Evolutionary conservation across 257 asterid species (phyloP), one percentile per base, ranked within the genome.

Genomic region (Ilex asprella): DNA sequence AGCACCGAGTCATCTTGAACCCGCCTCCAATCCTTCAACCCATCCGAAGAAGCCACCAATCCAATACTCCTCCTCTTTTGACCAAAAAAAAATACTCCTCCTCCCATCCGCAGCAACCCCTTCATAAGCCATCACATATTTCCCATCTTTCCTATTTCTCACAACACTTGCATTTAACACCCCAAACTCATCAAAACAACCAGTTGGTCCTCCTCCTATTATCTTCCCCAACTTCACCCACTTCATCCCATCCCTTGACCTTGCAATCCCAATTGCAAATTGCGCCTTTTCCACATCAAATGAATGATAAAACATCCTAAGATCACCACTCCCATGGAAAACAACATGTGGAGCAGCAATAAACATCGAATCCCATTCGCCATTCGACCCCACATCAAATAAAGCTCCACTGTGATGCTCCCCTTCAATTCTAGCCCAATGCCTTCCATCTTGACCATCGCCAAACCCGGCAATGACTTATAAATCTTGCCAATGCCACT

Each of bases 371-470:
- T 91, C 98, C 98, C 98, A 88, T 53, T 91, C 95, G 12, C 78
- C 82, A 10, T 73, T 71, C 2, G 77, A 50, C 10, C 98, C 96
- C 0, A 80, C 86, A 53, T 86, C 95, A 59, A 91, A 79, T 58
- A 91, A 68, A 31, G 96, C 89, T 31, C 98, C 96, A 60, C 88
- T 88, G 63, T 91, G 92, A 76, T 91, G 96, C 57, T 82, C 95
- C 60, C 98, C 98, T 54, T 91, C 98, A 41, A 91, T 86, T 68
- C 98, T 77, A 5, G 95, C 98, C 98, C 95, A 91, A 57, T 91
- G 89, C 60, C 94, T 76, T 54, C 98, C 98, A 60, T 91, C 98
- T 59, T 91, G 95, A 12, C 98, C 91, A 91, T 88, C 39, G 98
- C 98, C 56, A 91, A 79, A 0, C 96, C 98, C 6, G 96, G 95